Base-by-base conservation (phyloP, 2,329 filamentous ascomycete species). In the Pyrenochaeta sp. region DNA sequence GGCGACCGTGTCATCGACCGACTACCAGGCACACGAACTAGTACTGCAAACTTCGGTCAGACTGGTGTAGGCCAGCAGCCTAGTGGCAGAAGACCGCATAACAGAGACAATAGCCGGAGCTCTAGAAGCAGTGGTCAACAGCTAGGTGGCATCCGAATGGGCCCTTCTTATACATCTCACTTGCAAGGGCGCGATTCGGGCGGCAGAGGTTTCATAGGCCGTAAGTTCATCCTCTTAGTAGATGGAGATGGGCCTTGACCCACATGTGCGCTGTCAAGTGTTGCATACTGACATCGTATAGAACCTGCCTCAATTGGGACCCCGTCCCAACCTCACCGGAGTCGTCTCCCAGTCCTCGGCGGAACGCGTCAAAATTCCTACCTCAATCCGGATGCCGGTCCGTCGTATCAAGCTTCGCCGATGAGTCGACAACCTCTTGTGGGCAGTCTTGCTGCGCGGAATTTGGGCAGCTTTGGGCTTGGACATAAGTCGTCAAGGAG, bases 381-480 rank as follows among this genome's bases (percentile, higher is more conserved):
- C 15, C 55, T 64, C n/a, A 64, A 54, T 47, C 58, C 54, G 2
- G 61, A 70, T 28, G 47, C 52, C 8, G 60, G 61, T 25, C 58
- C 66, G 24, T 40, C 63, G n/a, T 73, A 75, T 44, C 71, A 71
- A 24, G 62, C 70, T 10, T 72, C 75, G 10, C 75, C 77, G 0
- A 67, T 74, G 19, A 64, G 64, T 36, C 68, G 77, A 45, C 76
- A 76, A 39, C 66, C 75, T 12, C 54, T 80, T 4, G 62, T 65
- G n/a, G 64, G 46, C 15, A 65, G 68, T 47, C 43, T 54, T 12
- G 52, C 58, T 19, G 50, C 61, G 22, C 53, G 60, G 13, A 59
- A 59, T 10, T 54, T 68, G 28, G 65, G 64, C n/a, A 71, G 64
- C 22, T 75, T 75, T 54, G 64, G 70, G 24, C 67, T 75, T 30